Percentiles rank a stretch among this genome's conserved stretches.
These are phyloP conservation scores for Prunus campanulata DNA, from an alignment of 306 rosid species.

Conservation along the genomic window DNA sequence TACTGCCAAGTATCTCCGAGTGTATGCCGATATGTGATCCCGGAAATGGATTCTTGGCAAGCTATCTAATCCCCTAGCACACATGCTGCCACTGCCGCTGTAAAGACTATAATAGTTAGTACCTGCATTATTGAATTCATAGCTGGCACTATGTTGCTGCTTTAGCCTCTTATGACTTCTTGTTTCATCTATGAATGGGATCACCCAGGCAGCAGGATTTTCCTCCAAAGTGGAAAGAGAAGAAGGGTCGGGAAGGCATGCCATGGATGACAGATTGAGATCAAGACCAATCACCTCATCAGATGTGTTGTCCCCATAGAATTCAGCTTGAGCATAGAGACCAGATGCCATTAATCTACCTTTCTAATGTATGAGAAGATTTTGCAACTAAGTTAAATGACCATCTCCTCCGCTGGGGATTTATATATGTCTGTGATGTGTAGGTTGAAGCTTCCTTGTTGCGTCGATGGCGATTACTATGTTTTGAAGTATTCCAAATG, in stretches of 20 bases:
- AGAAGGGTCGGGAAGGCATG: constrained; percentile 2
- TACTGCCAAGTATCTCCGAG: constrained; percentile 5
- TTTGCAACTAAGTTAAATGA: not conserved
- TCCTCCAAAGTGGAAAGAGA: not conserved
- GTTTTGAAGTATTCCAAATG: not conserved
- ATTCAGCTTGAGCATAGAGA: constrained; percentile 10
- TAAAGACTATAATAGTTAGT: not conserved
- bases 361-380: constrained; percentile 1
- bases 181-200: not conserved
- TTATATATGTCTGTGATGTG: not conserved
- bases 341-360: constrained; percentile 9
- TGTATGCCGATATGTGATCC: constrained; percentile 12
- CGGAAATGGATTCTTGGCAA: constrained; percentile 3
- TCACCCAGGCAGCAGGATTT: not conserved
- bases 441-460: not conserved
- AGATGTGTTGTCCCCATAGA: not conserved
- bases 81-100: not conserved
- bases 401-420: not conserved
- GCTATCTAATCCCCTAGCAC: not conserved
- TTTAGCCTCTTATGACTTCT: not conserved
- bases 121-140: not conserved
- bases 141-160: not conserved
- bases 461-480: not conserved
- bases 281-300: not conserved
- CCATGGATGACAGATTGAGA: constrained; percentile 13